phyloP scores from a whole-genome alignment of 306 rosid genomes.

The Quercus parvula region DNA sequence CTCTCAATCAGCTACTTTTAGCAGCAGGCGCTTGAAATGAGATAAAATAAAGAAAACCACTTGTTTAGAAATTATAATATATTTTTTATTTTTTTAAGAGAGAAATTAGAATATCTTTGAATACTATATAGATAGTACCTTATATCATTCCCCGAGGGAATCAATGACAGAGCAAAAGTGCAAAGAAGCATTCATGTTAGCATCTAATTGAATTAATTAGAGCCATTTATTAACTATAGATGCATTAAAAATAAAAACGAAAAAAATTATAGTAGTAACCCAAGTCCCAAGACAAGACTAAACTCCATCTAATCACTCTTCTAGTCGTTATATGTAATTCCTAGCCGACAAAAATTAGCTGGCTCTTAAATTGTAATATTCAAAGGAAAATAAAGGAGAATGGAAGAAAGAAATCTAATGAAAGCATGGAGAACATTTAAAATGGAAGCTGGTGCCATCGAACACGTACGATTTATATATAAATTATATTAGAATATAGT shows the following conservation, averaged over 20 bases:
- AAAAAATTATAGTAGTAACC: not conserved
- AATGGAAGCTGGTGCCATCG: conserved; percentile 17
- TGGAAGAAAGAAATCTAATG: conserved; percentile 5
- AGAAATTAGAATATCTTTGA: not conserved
- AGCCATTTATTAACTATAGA: not conserved
- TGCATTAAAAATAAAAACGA: not conserved
- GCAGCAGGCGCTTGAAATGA: not conserved
- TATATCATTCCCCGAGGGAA: not conserved
- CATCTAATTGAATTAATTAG: not conserved
- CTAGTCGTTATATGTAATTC: not conserved
- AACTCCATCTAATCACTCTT: not conserved
- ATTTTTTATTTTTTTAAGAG: too few species aligned
- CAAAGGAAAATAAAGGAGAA: not conserved
- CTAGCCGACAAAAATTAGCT: not conserved
- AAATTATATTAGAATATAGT: not conserved
- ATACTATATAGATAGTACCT: not conserved
- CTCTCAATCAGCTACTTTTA: not conserved
- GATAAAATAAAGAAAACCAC: not conserved
- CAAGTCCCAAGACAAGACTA: not conserved
- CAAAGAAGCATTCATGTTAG: not conserved
- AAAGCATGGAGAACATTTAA: not conserved
- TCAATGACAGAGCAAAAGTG: not conserved
- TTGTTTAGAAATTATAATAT: not conserved
- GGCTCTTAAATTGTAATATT: not conserved
- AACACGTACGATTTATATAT: not conserved